phyloP scores from a whole-genome alignment of 495 filamentous ascomycete species.

The Penicillium crystallinum region DNA sequence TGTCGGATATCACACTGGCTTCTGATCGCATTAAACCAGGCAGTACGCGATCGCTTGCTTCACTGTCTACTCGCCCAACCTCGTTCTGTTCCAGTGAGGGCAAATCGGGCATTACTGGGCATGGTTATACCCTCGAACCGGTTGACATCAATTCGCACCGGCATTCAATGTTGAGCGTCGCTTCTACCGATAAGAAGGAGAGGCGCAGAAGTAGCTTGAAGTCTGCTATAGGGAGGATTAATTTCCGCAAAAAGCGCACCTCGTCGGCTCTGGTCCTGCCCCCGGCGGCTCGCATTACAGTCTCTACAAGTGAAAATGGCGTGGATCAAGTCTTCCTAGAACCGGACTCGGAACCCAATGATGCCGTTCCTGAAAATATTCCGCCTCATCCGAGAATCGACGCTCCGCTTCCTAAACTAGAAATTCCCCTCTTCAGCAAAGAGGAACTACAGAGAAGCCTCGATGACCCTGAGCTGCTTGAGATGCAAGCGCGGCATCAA shows the following conservation, averaged over 20 bases:
- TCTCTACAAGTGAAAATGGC: slow-evolving; percentile 24
- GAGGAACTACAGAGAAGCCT: slow-evolving; percentile 39
- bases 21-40: slow-evolving; percentile 30
- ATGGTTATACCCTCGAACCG: slow-evolving; percentile 10
- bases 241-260: slow-evolving; percentile 35
- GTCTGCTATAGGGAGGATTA: slow-evolving; percentile 35
- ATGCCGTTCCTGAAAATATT: not conserved
- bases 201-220: slow-evolving; percentile 35
- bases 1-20: slow-evolving; percentile 37
- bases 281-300: slow-evolving; percentile 24
- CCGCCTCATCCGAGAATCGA: slow-evolving; percentile 6
- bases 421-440: slow-evolving; percentile 36
- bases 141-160: slow-evolving; percentile 14
- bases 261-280: slow-evolving; percentile 30
- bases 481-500: slow-evolving; percentile 49
- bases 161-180: slow-evolving; percentile 30
- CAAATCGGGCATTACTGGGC: slow-evolving; percentile 12
- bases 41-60: slow-evolving; percentile 40
- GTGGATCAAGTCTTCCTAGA: slow-evolving; percentile 31
- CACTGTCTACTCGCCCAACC: slow-evolving; percentile 38
- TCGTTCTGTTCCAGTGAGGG: slow-evolving; percentile 41
- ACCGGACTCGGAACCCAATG: slow-evolving; percentile 7
- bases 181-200: slow-evolving; percentile 29
- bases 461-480: slow-evolving; percentile 44
- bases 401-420: slow-evolving; percentile 24